Base-by-base conservation (phyloP, 805 yeast genomes). In the Teunomyces atbi region DNA sequence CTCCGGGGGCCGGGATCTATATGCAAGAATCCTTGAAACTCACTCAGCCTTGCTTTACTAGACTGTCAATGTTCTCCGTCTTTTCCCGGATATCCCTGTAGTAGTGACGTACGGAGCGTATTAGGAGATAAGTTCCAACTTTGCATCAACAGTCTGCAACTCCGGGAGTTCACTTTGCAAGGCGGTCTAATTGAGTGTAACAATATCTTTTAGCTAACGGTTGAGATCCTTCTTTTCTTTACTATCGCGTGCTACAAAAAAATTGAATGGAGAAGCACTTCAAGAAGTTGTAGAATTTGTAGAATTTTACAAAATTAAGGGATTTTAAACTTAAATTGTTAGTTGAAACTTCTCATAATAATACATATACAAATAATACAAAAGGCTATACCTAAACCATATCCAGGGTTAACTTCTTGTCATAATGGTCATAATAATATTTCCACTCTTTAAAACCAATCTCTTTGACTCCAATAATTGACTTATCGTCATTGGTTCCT, bases 371-470 rank as follows among this genome's bases (percentile, higher is more conserved):
- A 23, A 23, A 26, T 37, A 39, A n/a, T 26, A 27, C 33, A 39
- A 12, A n/a, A 21, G 4, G 11, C 8, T 26, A 39, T 13, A 15
- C 29, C 23, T 20, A 45, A 42, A 16, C 29, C 44, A 21, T 43
- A 26, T 23, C 16, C 35, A 7, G 44, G 38, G 15, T 42, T 38
- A 10, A 15, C 27, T 48, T 45, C 37, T 42, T 29, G 50, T 65
- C 74, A 48, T 64, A 66, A 50, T 57, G 60, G 27, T 70, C 74
- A 50, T 65, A 60, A 48, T 70, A 72, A 27, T 52, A 52, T 42
- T 62, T 66, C 74, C 75, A 71, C 30, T 59, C 65, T 38, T 58
- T 55, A 46, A 72, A 72, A n/a, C 76, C 77, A 45, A 72, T 67
- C 42, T 70, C 74, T 49, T 67, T 61, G n/a, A 69, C 61, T 3